Percentiles rank a stretch among this genome's conserved stretches.
Evolutionary conservation across 176 grass and related monocot species (phyloP).

Genomic region (Tuctoria greenei): DNA sequence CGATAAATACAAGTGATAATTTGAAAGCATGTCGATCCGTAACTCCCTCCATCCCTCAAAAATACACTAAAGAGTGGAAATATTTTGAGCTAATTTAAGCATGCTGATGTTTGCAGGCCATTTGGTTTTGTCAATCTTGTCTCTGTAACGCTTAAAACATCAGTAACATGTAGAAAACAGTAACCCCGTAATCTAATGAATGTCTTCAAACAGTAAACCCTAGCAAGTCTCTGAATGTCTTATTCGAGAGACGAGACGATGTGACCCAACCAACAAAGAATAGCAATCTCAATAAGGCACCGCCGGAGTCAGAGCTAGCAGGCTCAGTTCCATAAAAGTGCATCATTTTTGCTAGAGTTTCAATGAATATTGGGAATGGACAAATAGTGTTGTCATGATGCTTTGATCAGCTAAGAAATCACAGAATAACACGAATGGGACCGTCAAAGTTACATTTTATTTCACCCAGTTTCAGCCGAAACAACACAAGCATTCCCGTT

Average conservation of each 20-base stretch:
- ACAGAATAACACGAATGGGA: neutral
- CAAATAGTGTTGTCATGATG: too few species aligned
- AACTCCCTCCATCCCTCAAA: too few species aligned
- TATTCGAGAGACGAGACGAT: neutral
- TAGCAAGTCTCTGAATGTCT: neutral
- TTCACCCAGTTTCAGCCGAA: conserved; percentile 21
- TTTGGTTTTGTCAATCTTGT: neutral
- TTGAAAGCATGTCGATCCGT: neutral
- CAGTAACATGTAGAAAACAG: too few species aligned
- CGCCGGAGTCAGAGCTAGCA: neutral
- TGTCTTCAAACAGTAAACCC: too few species aligned
- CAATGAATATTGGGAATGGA: neutral
- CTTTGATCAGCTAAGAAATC: neutral
- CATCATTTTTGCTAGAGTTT: neutral
- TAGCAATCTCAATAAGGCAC: neutral
- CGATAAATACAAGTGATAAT: neutral
- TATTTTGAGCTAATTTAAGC: neutral
- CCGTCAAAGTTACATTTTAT: conserved; percentile 25
- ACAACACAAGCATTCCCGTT: conserved; percentile 16
- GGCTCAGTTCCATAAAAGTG: neutral
- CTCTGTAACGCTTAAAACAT: neutral
- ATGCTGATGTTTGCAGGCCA: neutral
- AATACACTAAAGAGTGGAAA: too few species aligned
- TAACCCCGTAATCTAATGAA: too few species aligned
- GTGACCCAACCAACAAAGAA: neutral